These are phyloP conservation scores for Diaporthe australafricana DNA, from an alignment of 2,329 filamentous ascomycete species.

Conservation along the genomic window DNA sequence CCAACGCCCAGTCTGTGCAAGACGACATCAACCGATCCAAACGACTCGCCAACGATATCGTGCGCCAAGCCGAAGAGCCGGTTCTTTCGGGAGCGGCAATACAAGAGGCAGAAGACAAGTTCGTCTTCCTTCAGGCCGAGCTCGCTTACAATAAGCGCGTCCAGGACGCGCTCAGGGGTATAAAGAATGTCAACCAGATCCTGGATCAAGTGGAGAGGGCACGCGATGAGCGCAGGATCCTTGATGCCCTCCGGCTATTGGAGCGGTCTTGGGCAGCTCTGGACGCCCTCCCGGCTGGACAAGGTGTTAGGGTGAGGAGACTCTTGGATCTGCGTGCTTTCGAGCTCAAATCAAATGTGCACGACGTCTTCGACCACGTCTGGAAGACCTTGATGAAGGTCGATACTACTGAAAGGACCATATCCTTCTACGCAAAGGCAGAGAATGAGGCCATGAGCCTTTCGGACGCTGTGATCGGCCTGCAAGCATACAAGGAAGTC, in stretches of 20 bases:
- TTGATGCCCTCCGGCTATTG: slow-evolving; percentile 68
- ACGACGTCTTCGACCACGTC: slow-evolving; percentile 73
- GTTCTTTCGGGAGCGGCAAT: slow-evolving; percentile 64
- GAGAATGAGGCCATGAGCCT: slow-evolving; percentile 66
- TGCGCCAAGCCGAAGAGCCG: slow-evolving; percentile 78
- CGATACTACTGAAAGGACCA: slow-evolving; percentile 63
- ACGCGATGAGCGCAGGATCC: slow-evolving; percentile 63
- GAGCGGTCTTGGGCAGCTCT: slow-evolving; percentile 70
- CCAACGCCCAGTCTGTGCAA: slow-evolving; percentile 85
- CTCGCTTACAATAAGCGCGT: slow-evolving; percentile 70
- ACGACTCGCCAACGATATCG: slow-evolving; percentile 82
- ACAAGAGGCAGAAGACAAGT: slow-evolving; percentile 64
- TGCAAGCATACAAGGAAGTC: slow-evolving; percentile 71
- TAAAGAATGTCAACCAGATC: slow-evolving; percentile 69
- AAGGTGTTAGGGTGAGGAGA: slow-evolving; percentile 70
- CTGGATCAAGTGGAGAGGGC: slow-evolving; percentile 71
- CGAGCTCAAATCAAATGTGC: slow-evolving; percentile 74
- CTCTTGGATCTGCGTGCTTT: slow-evolving; percentile 74
- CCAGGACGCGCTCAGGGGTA: slow-evolving; percentile 59
- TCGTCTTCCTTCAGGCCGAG: slow-evolving; percentile 68
- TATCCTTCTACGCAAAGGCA: slow-evolving; percentile 67
- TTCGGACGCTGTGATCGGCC: slow-evolving; percentile 64
- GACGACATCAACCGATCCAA: slow-evolving; percentile 86
- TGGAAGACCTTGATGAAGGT: slow-evolving; percentile 78
- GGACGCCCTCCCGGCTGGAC: slow-evolving; percentile 69